Evolutionary conservation across 1,284 basidiomycete genomes (phyloP).

Genomic region (Phlebopus sp.): DNA sequence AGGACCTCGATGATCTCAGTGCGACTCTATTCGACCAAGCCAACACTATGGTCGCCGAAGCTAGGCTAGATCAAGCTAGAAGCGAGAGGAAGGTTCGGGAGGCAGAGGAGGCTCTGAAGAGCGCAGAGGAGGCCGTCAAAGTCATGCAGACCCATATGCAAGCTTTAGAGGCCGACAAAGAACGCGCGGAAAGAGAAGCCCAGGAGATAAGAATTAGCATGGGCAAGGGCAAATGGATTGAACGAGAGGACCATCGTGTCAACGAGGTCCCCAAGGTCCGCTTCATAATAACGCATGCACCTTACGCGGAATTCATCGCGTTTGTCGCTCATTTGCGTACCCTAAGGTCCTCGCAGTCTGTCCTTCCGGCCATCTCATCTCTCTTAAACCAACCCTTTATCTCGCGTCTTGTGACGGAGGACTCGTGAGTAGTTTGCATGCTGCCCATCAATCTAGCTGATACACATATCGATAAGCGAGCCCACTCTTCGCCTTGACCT

Average conservation of each 20-base stretch:
- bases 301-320: conserved; percentile 83
- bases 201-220: conserved; percentile 48
- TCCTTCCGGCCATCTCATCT: conserved; percentile 64
- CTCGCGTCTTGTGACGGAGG: conserved; percentile 78
- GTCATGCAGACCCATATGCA: conserved; percentile 88
- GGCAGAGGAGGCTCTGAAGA: conserved; percentile 77
- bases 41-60: conserved; percentile 92
- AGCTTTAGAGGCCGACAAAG: conserved; percentile 60
- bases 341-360: conserved; percentile 55
- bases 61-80: conserved; percentile 68
- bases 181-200: conserved; percentile 51
- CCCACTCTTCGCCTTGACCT: conserved; percentile 89
- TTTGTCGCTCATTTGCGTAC: conserved; percentile 83
- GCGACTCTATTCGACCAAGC: conserved; percentile 86
- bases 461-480: conserved; percentile 53
- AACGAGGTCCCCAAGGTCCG: conserved; percentile 25
- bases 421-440: conserved; percentile 63
- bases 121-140: conserved; percentile 83
- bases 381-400: conserved; percentile 83
- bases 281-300: conserved; percentile 67
- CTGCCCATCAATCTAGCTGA: conserved; percentile 9
- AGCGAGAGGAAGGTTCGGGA: conserved; percentile 83
- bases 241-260: conserved; percentile 33
- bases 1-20: conserved; percentile 91
- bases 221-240: conserved; percentile 70